Evolutionary conservation across 1,284 basidiomycete species (phyloP), one percentile per base, ranked within the genome.

Genomic region (Ceratobasidium sp.): DNA sequence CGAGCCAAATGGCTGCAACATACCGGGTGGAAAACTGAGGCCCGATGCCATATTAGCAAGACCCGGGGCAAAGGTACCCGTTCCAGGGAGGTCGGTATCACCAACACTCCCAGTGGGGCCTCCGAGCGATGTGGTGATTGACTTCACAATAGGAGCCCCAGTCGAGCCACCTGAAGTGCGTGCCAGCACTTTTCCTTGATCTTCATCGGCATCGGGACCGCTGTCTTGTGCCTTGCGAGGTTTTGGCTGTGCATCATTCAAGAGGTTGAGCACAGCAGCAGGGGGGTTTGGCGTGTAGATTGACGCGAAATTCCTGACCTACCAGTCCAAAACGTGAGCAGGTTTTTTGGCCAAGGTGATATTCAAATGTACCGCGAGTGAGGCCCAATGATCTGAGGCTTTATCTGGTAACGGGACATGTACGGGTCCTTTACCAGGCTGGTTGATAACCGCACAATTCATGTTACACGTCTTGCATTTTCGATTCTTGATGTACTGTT

Each of bases 261-360:
- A 55, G 53, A 38, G 17, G 6, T 8, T 35, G 12, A 7, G 31
- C 40, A 4, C 53, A 20, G 15, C 35, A 35, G 25, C 53, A 8
- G 53, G 53, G 17, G 53, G 53, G 27, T 55, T 55, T 32, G 53
- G 53, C 3, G 27, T 38, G 17, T 55, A 55, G 40, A 5, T 32
- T 3, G 10, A 5, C 3, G 29, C 52, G 35, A 10, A 25, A 17
- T 55, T 55, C 3, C 8, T 3, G 25, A 22, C 31, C 53, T 38
- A 22, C 20, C 31, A 20, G 17, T 17, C 40, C 2, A 38, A 35
- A 13, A 47, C 35, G 5, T 2, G n/a, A 13, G n/a, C 12, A 4
- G 13, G 15, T 15, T 27, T 32, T 31, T 27, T 12, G 10, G 29
- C 15, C 25, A 27, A 17, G 17, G 7, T n/a, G n/a, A n/a, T n/a